Evolutionary conservation across 2,329 filamentous ascomycete genomes (phyloP).

Genomic region (Neobulgaria alba): DNA sequence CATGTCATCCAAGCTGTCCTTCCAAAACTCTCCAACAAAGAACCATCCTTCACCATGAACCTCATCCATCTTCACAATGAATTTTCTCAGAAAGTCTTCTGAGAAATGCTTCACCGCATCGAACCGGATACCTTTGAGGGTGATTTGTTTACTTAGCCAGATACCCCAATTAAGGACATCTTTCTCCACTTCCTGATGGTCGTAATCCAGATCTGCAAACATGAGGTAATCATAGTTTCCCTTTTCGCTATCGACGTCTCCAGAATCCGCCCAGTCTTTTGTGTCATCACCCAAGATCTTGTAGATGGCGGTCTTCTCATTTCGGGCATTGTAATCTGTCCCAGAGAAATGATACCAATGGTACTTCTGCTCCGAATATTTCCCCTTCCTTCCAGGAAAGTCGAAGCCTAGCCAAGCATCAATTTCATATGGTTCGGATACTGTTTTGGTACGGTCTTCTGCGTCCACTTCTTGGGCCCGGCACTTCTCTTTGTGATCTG

Average conservation of each 20-base stretch:
- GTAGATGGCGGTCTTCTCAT: slow-evolving; percentile 52
- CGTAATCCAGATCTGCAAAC: slow-evolving; percentile 63
- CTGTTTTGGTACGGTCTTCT: slow-evolving; percentile 46
- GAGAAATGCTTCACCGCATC: slow-evolving; percentile 69
- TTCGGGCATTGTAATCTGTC: slow-evolving; percentile 53
- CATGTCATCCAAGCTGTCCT: slow-evolving; percentile 46
- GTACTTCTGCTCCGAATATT: slow-evolving; percentile 55
- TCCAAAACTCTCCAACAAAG: slow-evolving; percentile 64
- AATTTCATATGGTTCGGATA: slow-evolving; percentile 50
- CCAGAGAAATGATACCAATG: slow-evolving; percentile 61
- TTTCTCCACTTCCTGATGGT: slow-evolving; percentile 50
- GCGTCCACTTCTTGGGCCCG: slow-evolving; percentile 55
- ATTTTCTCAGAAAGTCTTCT: slow-evolving; percentile 56
- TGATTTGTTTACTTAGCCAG: slow-evolving; percentile 55
- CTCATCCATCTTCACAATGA: slow-evolving; percentile 48
- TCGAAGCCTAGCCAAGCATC: slow-evolving; percentile 61
- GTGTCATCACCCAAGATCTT: slow-evolving; percentile 51
- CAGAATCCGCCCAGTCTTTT: slow-evolving; percentile 55
- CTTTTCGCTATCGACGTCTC: slow-evolving; percentile 48
- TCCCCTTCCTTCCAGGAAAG: slow-evolving; percentile 51
- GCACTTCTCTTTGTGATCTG: slow-evolving; percentile 55
- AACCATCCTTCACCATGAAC: slow-evolving; percentile 47
- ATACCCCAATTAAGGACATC: slow-evolving; percentile 60
- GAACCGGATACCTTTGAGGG: slow-evolving; percentile 57
- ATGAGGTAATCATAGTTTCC: slow-evolving; percentile 67